Base-by-base conservation (phyloP, 371 early-diverging fungal genomes). In the Mucor piriformis region DNA sequence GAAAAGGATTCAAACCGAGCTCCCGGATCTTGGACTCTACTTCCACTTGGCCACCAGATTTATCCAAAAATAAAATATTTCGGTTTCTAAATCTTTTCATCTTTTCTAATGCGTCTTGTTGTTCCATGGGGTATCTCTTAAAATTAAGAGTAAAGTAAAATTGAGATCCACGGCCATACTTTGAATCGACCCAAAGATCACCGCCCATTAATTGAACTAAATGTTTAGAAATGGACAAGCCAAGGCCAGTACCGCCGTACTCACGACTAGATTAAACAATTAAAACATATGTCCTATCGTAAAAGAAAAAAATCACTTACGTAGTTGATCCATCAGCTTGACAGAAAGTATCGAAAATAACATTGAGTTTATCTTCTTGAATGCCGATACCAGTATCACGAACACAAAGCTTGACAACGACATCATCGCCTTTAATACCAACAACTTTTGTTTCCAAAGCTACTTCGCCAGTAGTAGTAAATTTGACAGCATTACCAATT, bases 341-440 rank as follows among this genome's bases (percentile, higher is more conserved):
- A 47, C 87, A 77, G 68, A 91, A 95, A 5, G 90, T 90, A 48
- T 88, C 87, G 64, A 95, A 95, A 18, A 94, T 87, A 18, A 84
- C 72, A 48, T 82, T 74, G 44, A 88, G 73, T 62, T 86, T 89
- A 50, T 89, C 89, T 38, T 84, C 80, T 46, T 86, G 76, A 59
- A 94, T 93, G n/a, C 94, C 95, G 25, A 93, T 93, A 33, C 95
- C 95, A 0, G 89, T 89, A 63, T 95, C 95, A 23, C 73, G 72
- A 20, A 94, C 91, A 58, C 87, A 87, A 34, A 92, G 75, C 50
- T 86, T 80, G 4, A 90, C 48, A 40, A 77, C 73, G 11, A 83
- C 69, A 24, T 77, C 64, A 34, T 76, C 72, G 38, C 68, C 73
- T 8, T 75, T 54, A 49, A 66, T 57, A 61, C 59, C 54, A 48